Conservation (phyloP, 768 basidiomycete species). For the Suillus variegatus region DNA sequence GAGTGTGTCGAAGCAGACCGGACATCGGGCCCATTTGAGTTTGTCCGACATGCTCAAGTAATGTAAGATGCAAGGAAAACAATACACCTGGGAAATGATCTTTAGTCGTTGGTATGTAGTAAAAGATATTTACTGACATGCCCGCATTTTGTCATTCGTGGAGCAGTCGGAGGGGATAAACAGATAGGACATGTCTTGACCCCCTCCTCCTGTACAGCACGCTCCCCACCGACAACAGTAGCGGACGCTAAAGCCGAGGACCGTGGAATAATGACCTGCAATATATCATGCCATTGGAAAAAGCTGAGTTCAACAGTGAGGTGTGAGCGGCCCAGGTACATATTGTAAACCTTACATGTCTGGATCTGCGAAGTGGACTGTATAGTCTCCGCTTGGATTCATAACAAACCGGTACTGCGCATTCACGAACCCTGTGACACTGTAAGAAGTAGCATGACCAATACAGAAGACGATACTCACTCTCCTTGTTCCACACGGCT, state of each 20-base stretch:
- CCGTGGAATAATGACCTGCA: conserved; percentile 92
- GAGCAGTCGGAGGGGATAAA: conserved; percentile 84
- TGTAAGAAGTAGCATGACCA: conserved; percentile 18
- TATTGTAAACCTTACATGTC: conserved; percentile 72
- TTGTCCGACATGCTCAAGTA: conserved; percentile 83
- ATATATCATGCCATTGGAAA: conserved; percentile 94
- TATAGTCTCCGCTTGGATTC: conserved; percentile 90
- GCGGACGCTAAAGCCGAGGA: conserved; percentile 73
- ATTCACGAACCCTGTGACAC: conserved; percentile 79
- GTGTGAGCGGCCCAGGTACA: conserved; percentile 4
- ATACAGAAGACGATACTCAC: conserved; percentile 51
- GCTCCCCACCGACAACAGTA: conserved; percentile 44
- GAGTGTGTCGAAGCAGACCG: conserved; percentile 94
- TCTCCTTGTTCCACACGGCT: conserved; percentile 88
- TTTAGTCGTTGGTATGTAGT: conserved; percentile 16
- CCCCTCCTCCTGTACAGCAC: conserved; percentile 52
- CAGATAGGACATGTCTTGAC: conserved; percentile 91
- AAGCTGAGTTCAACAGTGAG: conserved; percentile 50
- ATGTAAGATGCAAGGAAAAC: conserved; percentile 92
- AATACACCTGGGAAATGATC: conserved; percentile 68
- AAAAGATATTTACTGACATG: conserved; percentile 65
- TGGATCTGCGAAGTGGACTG: conserved; percentile 95
- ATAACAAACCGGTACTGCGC: conserved; percentile 96
- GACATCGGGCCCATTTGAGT: conserved; percentile 87
- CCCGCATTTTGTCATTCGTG: conserved; percentile 95